Conservation (phyloP, 139 green algal species). For the Parachlorella kessleri region DNA sequence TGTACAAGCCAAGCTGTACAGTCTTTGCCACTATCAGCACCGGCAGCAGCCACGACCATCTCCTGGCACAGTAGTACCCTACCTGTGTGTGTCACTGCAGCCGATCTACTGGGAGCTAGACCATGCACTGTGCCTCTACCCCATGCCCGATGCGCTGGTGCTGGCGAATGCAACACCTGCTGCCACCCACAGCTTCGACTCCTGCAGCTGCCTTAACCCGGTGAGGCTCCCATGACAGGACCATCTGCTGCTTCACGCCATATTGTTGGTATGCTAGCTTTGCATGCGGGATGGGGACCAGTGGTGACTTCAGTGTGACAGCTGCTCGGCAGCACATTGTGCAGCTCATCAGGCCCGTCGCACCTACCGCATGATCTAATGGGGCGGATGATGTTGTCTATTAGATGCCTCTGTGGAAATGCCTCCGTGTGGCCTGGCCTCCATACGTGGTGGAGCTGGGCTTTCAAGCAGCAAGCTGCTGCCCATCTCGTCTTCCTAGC, state of each 20-base stretch:
- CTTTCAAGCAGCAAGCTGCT: background rate
- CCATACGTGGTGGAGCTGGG: background rate
- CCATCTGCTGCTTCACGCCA: background rate
- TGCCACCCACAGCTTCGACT: constrained; percentile 53
- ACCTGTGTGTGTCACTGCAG: constrained; percentile 46
- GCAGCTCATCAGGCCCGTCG: too few relatives aligned
- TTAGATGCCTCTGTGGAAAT: background rate
- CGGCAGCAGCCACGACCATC: too few relatives aligned
- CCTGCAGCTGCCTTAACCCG: constrained; percentile 77
- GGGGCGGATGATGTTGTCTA: background rate
- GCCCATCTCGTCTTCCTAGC: background rate
- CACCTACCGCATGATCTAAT: too few relatives aligned
- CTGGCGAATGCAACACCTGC: constrained; percentile 69
- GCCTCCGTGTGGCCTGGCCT: background rate
- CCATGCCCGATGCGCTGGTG: constrained; percentile 81
- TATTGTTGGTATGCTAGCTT: background rate
- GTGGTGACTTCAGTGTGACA: too few relatives aligned
- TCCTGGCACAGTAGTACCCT: too few relatives aligned
- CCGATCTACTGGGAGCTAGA: constrained; percentile 72
- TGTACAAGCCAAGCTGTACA: too few relatives aligned
- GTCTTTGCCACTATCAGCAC: too few relatives aligned
- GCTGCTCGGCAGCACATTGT: too few relatives aligned
- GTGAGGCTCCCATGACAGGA: constrained; percentile 18
- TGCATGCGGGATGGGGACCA: too few relatives aligned
- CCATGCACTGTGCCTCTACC: constrained; percentile 85